These are phyloP conservation scores for Albatrellus ellisii DNA, from an alignment of 768 basidiomycete species.

Conservation along the genomic window DNA sequence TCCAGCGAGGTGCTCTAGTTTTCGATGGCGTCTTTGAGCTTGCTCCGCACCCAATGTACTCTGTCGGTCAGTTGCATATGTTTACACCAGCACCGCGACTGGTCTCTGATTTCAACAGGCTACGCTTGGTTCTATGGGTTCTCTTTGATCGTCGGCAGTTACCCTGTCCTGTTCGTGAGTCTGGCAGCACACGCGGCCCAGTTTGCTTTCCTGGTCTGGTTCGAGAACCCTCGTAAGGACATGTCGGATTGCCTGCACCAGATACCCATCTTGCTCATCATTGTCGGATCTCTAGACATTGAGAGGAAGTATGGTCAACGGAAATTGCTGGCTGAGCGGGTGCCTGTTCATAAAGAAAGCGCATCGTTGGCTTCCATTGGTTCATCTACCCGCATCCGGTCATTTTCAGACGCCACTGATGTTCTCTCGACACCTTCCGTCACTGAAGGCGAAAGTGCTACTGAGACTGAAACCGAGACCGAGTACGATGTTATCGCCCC, in stretches of 20 bases:
- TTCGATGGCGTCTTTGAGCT: conserved; percentile 98
- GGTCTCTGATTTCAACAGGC: conserved; percentile 28
- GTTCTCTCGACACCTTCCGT: conserved; percentile 39
- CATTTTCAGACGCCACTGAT: conserved; percentile 9
- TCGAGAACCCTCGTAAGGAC: conserved; percentile 90
- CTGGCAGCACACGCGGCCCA: conserved; percentile 93
- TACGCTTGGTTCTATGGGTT: conserved; percentile 97
- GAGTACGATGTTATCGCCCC: conserved; percentile 24
- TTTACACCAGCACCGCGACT: neutral
- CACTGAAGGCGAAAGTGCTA: conserved; percentile 63
- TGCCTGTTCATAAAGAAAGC: conserved; percentile 34
- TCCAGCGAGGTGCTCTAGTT: conserved; percentile 83
- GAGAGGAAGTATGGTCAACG: conserved; percentile 88
- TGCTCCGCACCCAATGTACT: conserved; percentile 93
- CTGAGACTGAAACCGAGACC: conserved; percentile 47
- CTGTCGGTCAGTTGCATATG: conserved; percentile 39
- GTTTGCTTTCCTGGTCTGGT: conserved; percentile 89
- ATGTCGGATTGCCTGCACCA: neutral
- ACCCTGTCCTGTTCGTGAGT: conserved; percentile 84
- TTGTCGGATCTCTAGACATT: conserved; percentile 44
- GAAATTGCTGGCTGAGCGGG: conserved; percentile 79
- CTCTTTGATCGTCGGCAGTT: conserved; percentile 81
- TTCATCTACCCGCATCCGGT: conserved; percentile 3
- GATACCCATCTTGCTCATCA: neutral
- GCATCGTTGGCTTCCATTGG: conserved; percentile 7